A percentile compares a stretch with the other conserved stretches of the same genome.
Conservation (phyloP, 2,329 filamentous ascomycete species). For the Teratosphaeria viscida region DNA sequence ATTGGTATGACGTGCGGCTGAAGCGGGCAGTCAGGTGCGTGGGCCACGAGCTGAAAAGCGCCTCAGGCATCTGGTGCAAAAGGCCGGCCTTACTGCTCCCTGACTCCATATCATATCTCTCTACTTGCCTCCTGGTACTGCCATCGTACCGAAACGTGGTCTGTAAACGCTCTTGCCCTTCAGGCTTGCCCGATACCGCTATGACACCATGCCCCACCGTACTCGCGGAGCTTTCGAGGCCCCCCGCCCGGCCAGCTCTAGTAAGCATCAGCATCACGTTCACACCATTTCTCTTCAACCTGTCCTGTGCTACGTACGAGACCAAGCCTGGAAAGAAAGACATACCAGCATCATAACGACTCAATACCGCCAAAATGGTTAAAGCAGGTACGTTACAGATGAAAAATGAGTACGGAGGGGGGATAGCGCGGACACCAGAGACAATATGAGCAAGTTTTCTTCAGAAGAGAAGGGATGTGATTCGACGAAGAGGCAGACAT, state of each 20-base stretch:
- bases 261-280: background rate
- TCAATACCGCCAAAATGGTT: slow-evolving; percentile 75
- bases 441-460: slow-evolving; percentile 23
- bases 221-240: background rate
- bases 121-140: background rate
- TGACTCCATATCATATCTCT: background rate
- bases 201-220: background rate
- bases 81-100: background rate
- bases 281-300: background rate
- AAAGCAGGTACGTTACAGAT: slow-evolving; percentile 69
- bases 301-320: background rate
- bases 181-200: background rate
- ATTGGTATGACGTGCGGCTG: background rate
- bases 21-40: background rate
- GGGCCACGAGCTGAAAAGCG: background rate
- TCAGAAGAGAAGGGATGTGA: slow-evolving; percentile 4
- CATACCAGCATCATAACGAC: background rate
- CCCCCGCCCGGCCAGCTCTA: background rate
- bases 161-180: background rate
- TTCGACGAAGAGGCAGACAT: slow-evolving; percentile 4
- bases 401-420: background rate
- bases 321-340: background rate
- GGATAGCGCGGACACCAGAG: slow-evolving; percentile 7
- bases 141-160: background rate
- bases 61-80: too few species aligned